These are phyloP conservation scores for Xylaria sp. DNA, from an alignment of 2,329 filamentous ascomycete species.

Conservation along the genomic window DNA sequence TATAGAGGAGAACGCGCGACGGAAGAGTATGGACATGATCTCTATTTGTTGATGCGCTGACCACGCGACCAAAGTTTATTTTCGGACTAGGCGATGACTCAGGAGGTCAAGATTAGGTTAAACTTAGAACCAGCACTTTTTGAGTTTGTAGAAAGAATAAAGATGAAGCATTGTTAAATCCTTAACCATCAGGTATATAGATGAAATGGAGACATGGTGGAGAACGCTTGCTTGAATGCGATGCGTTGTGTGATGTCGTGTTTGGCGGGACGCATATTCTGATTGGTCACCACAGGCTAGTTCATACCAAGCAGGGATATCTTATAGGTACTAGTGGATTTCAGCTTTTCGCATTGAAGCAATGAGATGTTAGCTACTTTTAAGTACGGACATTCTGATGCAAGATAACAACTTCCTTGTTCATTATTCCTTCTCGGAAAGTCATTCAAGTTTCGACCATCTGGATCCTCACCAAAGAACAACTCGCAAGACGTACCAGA, in stretches of 20 bases:
- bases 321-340: background rate
- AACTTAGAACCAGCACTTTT: background rate
- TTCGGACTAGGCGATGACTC: background rate
- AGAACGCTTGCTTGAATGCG: background rate
- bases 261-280: background rate
- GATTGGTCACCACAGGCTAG: background rate
- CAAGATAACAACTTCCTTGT: background rate
- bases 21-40: constrained; percentile 1
- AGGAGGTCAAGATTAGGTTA: background rate
- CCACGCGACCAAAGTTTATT: background rate
- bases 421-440: background rate
- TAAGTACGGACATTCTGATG: background rate
- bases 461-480: background rate
- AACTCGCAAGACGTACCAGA: background rate
- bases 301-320: background rate
- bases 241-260: constrained; percentile 9
- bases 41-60: background rate
- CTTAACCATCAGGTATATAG: background rate
- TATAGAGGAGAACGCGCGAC: constrained; percentile 1
- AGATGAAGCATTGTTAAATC: background rate
- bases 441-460: background rate
- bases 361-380: background rate
- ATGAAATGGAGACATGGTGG: background rate
- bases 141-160: background rate
- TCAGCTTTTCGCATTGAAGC: background rate